Evolutionary conservation across 306 rosid species (phyloP), one percentile per base, ranked within the genome.

Genomic region (Inga laurina): DNA sequence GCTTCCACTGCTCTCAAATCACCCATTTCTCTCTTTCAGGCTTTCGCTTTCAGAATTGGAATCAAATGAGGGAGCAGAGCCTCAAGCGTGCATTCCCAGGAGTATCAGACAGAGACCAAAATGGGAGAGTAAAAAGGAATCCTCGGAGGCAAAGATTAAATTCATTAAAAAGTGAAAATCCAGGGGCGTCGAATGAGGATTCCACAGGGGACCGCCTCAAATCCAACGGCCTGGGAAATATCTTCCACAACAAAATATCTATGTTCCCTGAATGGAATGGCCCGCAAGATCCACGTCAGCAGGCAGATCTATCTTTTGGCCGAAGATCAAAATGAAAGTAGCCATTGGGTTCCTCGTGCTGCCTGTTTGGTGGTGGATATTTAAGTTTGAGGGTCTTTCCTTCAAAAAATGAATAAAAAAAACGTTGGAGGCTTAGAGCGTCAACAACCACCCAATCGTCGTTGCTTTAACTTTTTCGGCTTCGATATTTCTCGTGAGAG

Each of bases 1-100:
- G 16, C 79, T 72, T 72, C 91, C 82, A 85, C 35, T 21, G 57
- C 7, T 64, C 68, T 90, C 19, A 83, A 87, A 74, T 94, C 94
- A 0, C 90, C 91, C 99, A 96, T 92, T 16, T 30, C 66, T 52
- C 13, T 4, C 76, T 48, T 14, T 59, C 32, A n/a, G 65, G 32
- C 32, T 11, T 21, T 62, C 37, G 3, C 18, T 62, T 27, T 52
- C 46, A 57, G 27, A 10, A 43, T 48, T 30, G 18, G 72, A 81
- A 81, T 71, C 83, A 52, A 81, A 22, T 27, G 45, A 34, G 16
- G 66, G 10, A 49, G 68, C 84, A 14, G 56, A 82, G 80, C 1
- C 41, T 82, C 72, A 52, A 19, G 16, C 21, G 77, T 54, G 8
- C 1, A 13, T 43, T 22, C 51, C 3, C 22, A 7, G 15, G 22